Conservation (phyloP, 768 basidiomycete species). For the Boletus subparvulus region DNA sequence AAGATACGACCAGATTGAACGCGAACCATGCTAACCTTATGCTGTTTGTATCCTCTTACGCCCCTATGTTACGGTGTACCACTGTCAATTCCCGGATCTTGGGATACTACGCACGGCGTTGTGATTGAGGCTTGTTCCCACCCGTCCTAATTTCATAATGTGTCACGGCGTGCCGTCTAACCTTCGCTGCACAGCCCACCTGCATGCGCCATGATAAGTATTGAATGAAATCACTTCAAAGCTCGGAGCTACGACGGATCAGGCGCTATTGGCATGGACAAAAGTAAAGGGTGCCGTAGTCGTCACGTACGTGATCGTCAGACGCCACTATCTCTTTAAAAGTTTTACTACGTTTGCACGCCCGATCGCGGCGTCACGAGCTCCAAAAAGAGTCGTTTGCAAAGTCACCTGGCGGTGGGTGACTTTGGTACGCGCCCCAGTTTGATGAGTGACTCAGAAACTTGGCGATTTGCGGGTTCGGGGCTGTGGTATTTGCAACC, state of each 20-base stretch:
- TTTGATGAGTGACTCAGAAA: background rate
- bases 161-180: background rate
- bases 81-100: constrained; percentile 51
- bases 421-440: too few species aligned
- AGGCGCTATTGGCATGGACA: constrained; percentile 67
- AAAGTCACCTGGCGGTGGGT: too few species aligned
- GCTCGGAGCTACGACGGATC: constrained; percentile 55
- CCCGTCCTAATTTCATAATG: background rate
- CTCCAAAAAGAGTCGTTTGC: too few species aligned
- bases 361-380: too few species aligned
- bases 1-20: background rate
- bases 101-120: constrained; percentile 58
- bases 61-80: constrained; percentile 56
- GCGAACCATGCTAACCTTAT: background rate
- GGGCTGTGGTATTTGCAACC: background rate
- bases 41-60: constrained; percentile 59
- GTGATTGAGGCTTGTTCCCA: constrained; percentile 60
- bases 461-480: background rate
- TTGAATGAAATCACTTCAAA: constrained; percentile 50
- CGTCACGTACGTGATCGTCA: constrained; percentile 49
- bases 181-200: constrained; percentile 39
- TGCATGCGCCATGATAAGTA: constrained; percentile 50
- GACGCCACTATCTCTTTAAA: background rate
- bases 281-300: constrained; percentile 66
- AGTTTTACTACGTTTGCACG: too few species aligned